Base-by-base conservation (phyloP, 31 red algal genomes). In the Asparagopsis taxiformis region DNA sequence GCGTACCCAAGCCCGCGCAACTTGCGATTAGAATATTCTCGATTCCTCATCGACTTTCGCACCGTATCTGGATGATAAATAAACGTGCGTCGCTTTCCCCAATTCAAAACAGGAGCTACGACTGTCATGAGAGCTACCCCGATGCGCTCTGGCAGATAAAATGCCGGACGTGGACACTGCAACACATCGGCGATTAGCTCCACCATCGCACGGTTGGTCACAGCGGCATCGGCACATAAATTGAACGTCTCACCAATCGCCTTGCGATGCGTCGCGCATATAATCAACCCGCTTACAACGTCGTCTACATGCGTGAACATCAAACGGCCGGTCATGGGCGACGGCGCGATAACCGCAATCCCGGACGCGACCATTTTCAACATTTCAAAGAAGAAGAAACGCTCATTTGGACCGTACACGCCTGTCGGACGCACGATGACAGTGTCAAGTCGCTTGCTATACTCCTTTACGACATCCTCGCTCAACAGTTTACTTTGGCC, bases 321-420 rank as follows among this genome's bases (percentile, higher is more conserved):
- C 34, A 72, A 22, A 8, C 64, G 49, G 28, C 83, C 83, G 16
- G 72, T 65, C 72, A 88, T 77, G 31, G 83, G 83, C 1, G 72
- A 70, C 2, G 83, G 83, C 17, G 55, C 65, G 2, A 88, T 31
- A 31, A 88, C 23, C n/a, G 73, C 52, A 32, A 88, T 19, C 5
- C 83, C 83, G 25, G 62, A 62, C 5, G 72, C 36, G 17, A 88
- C 72, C 61, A 72, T 65, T 33, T 88, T 32, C 83, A 88, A 60
- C 37, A 78, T 33, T 58, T 88, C 72, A 13, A 38, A 78, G 62
- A 88, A 88, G 83, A 88, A 88, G 34, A 88, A 88, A 31, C 73
- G 62, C 37, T 88, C 83, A 30, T 62, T 72, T 1, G 65, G 64
- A 46, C 83, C 83, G 54, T 56, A 88, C 9, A 88, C 83, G 7